phyloP scores from a whole-genome alignment of 2,329 filamentous ascomycete species.

The Cercospora zeina region DNA sequence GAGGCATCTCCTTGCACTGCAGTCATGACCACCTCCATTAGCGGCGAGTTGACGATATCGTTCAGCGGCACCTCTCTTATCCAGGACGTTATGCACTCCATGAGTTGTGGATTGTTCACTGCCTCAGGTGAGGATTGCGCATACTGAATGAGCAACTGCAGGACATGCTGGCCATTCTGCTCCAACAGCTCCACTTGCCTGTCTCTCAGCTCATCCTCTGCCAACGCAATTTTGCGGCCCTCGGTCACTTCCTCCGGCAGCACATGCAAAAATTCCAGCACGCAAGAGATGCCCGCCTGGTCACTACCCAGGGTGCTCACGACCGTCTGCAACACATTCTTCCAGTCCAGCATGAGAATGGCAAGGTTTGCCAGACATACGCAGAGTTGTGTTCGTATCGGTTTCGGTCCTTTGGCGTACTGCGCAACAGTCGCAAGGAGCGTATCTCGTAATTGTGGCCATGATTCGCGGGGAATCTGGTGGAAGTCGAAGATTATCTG shows the following conservation, averaged over 20 bases:
- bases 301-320: slow-evolving; percentile 75
- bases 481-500: slow-evolving; percentile 96
- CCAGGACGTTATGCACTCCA: slow-evolving; percentile 97
- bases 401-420: slow-evolving; percentile 78
- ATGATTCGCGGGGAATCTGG: slow-evolving; percentile 75
- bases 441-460: slow-evolving; percentile 77
- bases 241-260: slow-evolving; percentile 98
- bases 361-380: slow-evolving; percentile 92
- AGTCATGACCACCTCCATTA: slow-evolving; percentile 77
- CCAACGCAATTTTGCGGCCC: slow-evolving; percentile 98
- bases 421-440: slow-evolving; percentile 77
- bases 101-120: slow-evolving; percentile 80
- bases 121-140: slow-evolving; percentile 88
- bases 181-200: slow-evolving; percentile 87
- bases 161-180: slow-evolving; percentile 85
- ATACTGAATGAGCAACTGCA: slow-evolving; percentile 85
- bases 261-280: slow-evolving; percentile 94
- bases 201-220: slow-evolving; percentile 88
- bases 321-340: slow-evolving; percentile 82
- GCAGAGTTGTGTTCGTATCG: slow-evolving; percentile 79
- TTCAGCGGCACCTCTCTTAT: slow-evolving; percentile 84
- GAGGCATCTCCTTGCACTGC: slow-evolving; percentile 74
- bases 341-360: slow-evolving; percentile 95
- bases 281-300: slow-evolving; percentile 76
- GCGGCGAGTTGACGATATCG: slow-evolving; percentile 79